These are phyloP conservation scores for Globisporangium paddicum DNA, from an alignment of 352 stramenopile genomes.

Conservation along the genomic window DNA sequence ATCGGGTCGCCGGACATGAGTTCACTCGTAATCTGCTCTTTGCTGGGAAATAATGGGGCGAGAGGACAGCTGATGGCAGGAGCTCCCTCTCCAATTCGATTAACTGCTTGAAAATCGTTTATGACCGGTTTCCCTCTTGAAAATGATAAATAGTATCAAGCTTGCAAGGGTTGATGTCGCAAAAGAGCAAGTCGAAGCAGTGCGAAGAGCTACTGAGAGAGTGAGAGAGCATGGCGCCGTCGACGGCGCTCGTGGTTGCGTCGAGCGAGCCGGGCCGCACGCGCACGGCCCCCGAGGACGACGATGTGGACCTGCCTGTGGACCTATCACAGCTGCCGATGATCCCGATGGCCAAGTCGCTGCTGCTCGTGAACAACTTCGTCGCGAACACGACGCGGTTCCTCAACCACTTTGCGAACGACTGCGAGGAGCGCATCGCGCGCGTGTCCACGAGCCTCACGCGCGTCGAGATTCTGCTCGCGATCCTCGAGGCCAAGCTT, in stretches of 20 bases:
- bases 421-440: constrained; percentile 78
- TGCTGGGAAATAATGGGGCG: not conserved
- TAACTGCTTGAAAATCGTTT: not conserved
- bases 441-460: constrained; percentile 70
- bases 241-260: constrained; percentile 53
- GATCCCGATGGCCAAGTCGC: constrained; percentile 71
- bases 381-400: constrained; percentile 83
- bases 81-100: not conserved
- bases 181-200: constrained; percentile 3
- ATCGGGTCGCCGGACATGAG: constrained; percentile 5
- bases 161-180: not conserved
- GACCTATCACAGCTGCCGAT: constrained; percentile 73
- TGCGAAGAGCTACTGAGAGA: not conserved
- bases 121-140: not conserved
- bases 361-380: constrained; percentile 87
- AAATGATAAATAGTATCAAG: not conserved
- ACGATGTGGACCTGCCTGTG: constrained; percentile 66
- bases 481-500: constrained; percentile 83
- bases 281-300: constrained; percentile 12
- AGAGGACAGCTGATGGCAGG: not conserved
- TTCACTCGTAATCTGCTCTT: too few relatives aligned
- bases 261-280: constrained; percentile 14
- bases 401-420: constrained; percentile 81
- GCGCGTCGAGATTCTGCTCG: constrained; percentile 77
- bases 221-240: constrained; percentile 23